Base-by-base conservation (phyloP, 1,284 basidiomycete genomes). In the Uromyces viciae-fabae region DNA sequence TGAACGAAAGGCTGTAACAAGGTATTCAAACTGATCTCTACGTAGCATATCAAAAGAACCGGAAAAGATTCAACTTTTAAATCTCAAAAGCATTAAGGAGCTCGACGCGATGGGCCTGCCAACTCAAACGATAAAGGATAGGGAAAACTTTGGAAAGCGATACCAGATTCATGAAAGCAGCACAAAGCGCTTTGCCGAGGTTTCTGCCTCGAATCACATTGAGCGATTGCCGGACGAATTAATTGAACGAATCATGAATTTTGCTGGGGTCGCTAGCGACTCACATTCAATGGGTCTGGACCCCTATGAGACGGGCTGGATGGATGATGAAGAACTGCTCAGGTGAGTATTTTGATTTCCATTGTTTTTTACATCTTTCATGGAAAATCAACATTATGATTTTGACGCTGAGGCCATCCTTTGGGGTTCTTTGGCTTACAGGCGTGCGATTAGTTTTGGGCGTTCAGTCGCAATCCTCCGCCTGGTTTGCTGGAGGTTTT, bases 401-500 rank as follows among this genome's bases (percentile, higher is more conserved):
- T 14, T 64, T 22, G 17, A 17, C 56, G 8, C 25, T 58, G 56
- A 17, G 14, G 14, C 46, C 38, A 46, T 31, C 46, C 31, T 9
- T 22, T 17, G 14, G 52, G 46, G 3, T 43, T 9, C 15, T 31
- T 36, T 3, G 38, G 19, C 33, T 33, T 25, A 36, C 28, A 75
- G 72, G 36, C 36, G 60, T 25, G 72, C 54, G 15, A 2, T 75
- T 25, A 15, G 54, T 38, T 75, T 60, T 60, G 31, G 42, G 3
- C 1, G 19, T 31, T 75, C 54, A 11, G 31, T 75, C 36, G 72
- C 5, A 31, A 46, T 28, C 15, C 54, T 75, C 25, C 72, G 72
- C 28, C 38, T 38, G 54, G 72, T 75, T 36, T 75, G 42, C 38
- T 75, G 72, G 72, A 33, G 72, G 31, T 75, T 75, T 28, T 62